phyloP scores from a whole-genome alignment of 2,329 filamentous ascomycete genomes.

The Amauroascus verrucosus region DNA sequence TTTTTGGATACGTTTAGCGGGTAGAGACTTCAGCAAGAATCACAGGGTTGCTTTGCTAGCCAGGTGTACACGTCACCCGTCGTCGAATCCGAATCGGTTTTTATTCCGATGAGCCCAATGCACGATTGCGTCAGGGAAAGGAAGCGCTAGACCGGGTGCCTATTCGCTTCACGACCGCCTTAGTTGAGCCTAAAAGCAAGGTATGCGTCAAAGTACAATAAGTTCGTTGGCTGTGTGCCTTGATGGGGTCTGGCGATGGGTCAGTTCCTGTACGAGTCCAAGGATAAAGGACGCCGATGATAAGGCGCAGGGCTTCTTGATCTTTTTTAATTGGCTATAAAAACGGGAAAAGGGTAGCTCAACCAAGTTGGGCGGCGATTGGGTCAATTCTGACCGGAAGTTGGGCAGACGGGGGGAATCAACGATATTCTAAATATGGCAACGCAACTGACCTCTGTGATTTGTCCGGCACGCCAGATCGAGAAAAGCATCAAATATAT shows the following conservation, averaged over 20 bases:
- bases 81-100: conserved; percentile 10
- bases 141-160: not conserved
- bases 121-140: conserved; percentile 12
- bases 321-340: conserved; percentile 2
- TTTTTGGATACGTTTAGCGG: conserved; percentile 22
- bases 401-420: conserved; percentile 12
- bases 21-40: conserved; percentile 29
- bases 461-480: not conserved
- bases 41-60: conserved; percentile 31
- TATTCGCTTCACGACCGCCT: conserved; percentile 16
- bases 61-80: conserved; percentile 36
- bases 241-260: conserved; percentile 5
- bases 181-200: conserved; percentile 11
- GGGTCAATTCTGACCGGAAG: conserved; percentile 15
- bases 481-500: not conserved
- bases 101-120: conserved; percentile 15
- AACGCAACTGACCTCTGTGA: conserved; percentile 8
- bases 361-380: conserved; percentile 9
- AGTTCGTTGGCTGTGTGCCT: conserved; percentile 9
- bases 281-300: conserved; percentile 3
- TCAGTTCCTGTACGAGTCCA: conserved; percentile 10
- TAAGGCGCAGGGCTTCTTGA: not conserved
- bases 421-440: not conserved
- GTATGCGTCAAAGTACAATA: conserved; percentile 1
- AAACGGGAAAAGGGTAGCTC: not conserved